Evolutionary conservation across 352 stramenopile genomes (phyloP).

Genomic region (Phytophthora cryptogea): DNA sequence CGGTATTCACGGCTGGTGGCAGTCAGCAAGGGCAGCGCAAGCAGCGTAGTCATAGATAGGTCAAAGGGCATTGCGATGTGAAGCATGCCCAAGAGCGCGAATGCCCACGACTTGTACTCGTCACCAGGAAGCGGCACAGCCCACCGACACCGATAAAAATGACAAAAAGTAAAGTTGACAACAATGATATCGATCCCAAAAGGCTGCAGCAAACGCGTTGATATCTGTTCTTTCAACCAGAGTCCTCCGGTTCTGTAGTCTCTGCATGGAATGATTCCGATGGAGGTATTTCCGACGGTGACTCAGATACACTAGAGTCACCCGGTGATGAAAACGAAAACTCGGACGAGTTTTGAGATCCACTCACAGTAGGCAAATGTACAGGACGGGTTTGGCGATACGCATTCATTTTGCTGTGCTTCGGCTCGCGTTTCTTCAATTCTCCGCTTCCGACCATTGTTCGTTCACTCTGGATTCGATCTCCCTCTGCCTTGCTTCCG

Average conservation of each 20-base stretch:
- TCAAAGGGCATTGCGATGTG: constrained; percentile 12
- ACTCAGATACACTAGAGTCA: constrained; percentile 3
- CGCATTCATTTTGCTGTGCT: constrained; percentile 2
- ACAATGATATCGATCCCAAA: background rate
- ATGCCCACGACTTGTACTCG: background rate
- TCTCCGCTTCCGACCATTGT: constrained; percentile 26
- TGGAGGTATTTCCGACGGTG: background rate
- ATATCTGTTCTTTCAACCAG: background rate
- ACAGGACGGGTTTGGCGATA: constrained; percentile 20
- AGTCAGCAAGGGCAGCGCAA: background rate
- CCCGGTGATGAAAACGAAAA: background rate
- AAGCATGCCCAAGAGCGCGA: constrained; percentile 18
- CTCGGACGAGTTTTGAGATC: background rate
- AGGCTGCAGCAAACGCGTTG: no score
- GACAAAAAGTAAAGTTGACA: constrained; percentile 25
- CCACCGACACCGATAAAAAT: constrained; percentile 27
- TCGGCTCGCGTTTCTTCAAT: constrained; percentile 5
- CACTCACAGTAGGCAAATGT: constrained; percentile 11
- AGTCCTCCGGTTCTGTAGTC: background rate
- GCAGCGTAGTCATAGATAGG: constrained; percentile 2
- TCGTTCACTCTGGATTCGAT: constrained; percentile 28
- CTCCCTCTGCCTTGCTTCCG: background rate
- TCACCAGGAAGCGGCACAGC: constrained; percentile 6
- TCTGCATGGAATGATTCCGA: constrained; percentile 3
- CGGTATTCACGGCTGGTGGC: constrained; percentile 16